Conservation (phyloP, 2,329 filamentous ascomycete species). For the Coniella vitis region DNA sequence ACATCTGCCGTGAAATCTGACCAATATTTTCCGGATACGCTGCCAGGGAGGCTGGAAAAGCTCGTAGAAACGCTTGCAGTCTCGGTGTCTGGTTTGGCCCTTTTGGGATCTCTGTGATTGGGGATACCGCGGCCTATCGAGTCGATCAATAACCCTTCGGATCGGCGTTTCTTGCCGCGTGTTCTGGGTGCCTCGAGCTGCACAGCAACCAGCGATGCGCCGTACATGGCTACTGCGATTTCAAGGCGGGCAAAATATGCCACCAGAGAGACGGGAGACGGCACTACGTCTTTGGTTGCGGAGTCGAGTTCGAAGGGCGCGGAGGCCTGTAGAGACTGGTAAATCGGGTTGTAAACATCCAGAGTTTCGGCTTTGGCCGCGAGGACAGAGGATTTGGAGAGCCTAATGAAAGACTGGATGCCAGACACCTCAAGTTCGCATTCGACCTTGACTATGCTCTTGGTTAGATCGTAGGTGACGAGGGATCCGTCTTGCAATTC, state of each 20-base stretch:
- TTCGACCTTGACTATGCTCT: constrained; percentile 53
- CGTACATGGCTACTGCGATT: constrained; percentile 57
- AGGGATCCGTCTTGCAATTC: constrained; percentile 49
- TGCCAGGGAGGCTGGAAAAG: constrained; percentile 39
- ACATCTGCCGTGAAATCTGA: constrained; percentile 37
- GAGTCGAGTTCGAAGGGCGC: constrained; percentile 35
- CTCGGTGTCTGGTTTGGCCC: constrained; percentile 13
- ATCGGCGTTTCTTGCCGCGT: constrained; percentile 47
- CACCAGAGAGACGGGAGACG: constrained; percentile 37
- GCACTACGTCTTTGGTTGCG: constrained; percentile 21
- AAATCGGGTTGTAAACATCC: constrained; percentile 63
- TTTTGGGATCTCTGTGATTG: constrained; percentile 31
- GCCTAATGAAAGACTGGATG: constrained; percentile 55
- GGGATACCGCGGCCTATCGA: constrained; percentile 61
- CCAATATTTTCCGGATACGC: constrained; percentile 43
- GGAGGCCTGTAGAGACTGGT: constrained; percentile 51
- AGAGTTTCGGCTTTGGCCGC: constrained; percentile 51
- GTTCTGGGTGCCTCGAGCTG: constrained; percentile 58
- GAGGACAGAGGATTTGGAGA: constrained; percentile 61
- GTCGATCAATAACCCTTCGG: constrained; percentile 62
- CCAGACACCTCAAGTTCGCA: constrained; percentile 45
- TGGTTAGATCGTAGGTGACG: constrained; percentile 56
- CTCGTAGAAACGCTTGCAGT: constrained; percentile 30
- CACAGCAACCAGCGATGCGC: constrained; percentile 58
- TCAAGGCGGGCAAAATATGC: constrained; percentile 61